Evolutionary conservation across 805 yeast genomes (phyloP), one percentile per base, ranked within the genome.

Genomic region (Teunomyces stri): DNA sequence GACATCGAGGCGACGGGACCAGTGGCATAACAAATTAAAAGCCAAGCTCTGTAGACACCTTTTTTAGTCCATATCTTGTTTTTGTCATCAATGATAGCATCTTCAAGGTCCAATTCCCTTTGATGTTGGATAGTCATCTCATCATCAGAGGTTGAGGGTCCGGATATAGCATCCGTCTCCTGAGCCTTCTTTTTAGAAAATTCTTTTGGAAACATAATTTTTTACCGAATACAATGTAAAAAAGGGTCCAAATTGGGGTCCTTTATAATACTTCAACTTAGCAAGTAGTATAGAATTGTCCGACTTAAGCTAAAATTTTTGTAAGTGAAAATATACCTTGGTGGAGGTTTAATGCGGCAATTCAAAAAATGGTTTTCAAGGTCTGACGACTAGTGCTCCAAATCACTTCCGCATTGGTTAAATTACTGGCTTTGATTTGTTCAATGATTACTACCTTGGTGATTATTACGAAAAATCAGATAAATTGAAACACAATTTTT

Each of bases 1-100:
- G 67, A 46, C 75, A 72, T 69, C 6, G 75, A 65, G 1, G 75
- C 64, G 0, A 69, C 73, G 2, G 76, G 76, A 1, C 76, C 76
- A 2, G 75, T 70, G 2, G 70, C 53, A 51, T 63, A 71, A 49
- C 75, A 70, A 9, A 72, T 47, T 5, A 69, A 52, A 3, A 72
- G 53, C 76, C 76, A 72, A 7, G 69, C 52, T 16, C 63, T 44
- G 42, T 52, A 65, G 5, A 56, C 49, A 6, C 53, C 49, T 33
- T 51, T 57, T 36, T 51, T 52, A 15, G 43, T 45, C 63, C 64
- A 61, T 4, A 53, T 42, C 38, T 18, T 20, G 13, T 35, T 35
- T 10, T 35, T 35, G n/a, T 35, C 38, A 20, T 35, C 38, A 2
- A 30, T 13, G 15, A 30, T 30, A n/a, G 34, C 34, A 13, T n/a